These are phyloP conservation scores for Alliaria petiolata DNA, from an alignment of 345 rosid species.

Conservation along the genomic window DNA sequence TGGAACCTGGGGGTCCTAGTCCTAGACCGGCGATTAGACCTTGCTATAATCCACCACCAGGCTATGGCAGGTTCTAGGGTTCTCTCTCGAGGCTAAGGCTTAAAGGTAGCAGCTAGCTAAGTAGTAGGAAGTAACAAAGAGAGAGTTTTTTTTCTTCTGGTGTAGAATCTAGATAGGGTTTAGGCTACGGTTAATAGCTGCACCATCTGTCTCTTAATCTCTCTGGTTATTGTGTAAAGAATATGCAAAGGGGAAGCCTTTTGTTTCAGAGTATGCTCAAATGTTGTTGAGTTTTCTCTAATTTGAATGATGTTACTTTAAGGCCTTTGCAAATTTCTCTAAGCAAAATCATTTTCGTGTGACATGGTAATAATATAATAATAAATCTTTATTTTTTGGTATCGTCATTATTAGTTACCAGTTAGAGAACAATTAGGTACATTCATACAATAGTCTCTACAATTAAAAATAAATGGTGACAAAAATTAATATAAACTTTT, in stretches of 20 bases:
- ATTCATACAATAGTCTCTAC: too few species aligned
- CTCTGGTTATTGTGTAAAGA: background rate
- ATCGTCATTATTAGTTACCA: too few species aligned
- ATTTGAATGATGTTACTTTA: background rate
- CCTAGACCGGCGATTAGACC: constrained; percentile 9
- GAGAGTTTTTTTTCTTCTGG: background rate
- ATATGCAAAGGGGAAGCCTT: background rate
- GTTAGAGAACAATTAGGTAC: too few species aligned
- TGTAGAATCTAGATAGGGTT: background rate
- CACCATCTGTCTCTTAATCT: background rate
- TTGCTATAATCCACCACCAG: constrained; percentile 3
- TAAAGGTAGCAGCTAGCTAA: background rate
- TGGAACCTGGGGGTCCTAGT: constrained; percentile 7
- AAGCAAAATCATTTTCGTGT: background rate
- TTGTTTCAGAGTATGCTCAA: background rate
- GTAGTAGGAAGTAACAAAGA: background rate
- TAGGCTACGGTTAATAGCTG: background rate
- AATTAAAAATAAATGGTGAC: background rate
- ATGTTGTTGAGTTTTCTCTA: background rate
- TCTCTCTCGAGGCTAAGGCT: background rate
- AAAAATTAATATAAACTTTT: background rate
- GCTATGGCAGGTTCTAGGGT: constrained; percentile 4
- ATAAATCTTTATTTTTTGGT: too few species aligned
- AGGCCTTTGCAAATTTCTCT: background rate
- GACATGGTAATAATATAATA: background rate